Evolutionary conservation across 805 yeast genomes (phyloP).

Genomic region (Candida glaebosa): DNA sequence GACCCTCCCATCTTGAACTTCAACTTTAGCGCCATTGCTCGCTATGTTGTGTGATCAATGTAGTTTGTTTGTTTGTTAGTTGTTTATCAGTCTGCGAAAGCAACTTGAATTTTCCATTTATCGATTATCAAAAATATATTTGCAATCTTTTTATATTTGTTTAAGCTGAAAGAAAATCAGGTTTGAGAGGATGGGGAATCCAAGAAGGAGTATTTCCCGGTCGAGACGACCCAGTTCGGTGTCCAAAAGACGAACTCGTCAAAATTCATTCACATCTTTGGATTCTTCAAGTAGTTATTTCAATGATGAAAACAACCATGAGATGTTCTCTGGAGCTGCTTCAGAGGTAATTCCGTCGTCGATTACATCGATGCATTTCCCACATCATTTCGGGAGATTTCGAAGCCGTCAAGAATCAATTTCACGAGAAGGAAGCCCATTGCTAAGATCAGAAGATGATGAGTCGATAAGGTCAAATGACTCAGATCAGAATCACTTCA

Average conservation of each 20-base stretch:
- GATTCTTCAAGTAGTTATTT: constrained; percentile 25
- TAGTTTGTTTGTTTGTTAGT: not conserved
- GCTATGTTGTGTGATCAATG: not conserved
- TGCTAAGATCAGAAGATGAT: constrained; percentile 27
- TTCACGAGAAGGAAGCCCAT: constrained; percentile 35
- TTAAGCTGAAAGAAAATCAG: not conserved
- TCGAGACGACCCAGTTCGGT: constrained; percentile 22
- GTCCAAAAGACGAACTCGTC: constrained; percentile 17
- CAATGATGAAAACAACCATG: constrained; percentile 60
- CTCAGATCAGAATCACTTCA: constrained; percentile 50
- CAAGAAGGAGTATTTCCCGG: not conserved
- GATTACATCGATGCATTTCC: constrained; percentile 71
- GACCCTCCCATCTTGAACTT: constrained; percentile 18
- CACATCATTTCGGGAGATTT: constrained; percentile 45
- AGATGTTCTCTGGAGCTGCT: constrained; percentile 76
- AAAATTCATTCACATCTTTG: constrained; percentile 30
- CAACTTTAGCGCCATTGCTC: constrained; percentile 18
- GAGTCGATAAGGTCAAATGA: constrained; percentile 31
- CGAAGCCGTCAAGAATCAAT: constrained; percentile 17
- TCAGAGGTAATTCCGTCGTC: constrained; percentile 75
- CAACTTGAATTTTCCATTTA: not conserved
- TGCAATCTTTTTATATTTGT: not conserved
- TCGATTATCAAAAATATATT: too few species aligned
- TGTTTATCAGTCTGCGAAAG: not conserved
- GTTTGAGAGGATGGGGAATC: constrained; percentile 10